Evolutionary conservation across 2,329 filamentous ascomycete genomes (phyloP).

Genomic region (Fusarium subglutinans): DNA sequence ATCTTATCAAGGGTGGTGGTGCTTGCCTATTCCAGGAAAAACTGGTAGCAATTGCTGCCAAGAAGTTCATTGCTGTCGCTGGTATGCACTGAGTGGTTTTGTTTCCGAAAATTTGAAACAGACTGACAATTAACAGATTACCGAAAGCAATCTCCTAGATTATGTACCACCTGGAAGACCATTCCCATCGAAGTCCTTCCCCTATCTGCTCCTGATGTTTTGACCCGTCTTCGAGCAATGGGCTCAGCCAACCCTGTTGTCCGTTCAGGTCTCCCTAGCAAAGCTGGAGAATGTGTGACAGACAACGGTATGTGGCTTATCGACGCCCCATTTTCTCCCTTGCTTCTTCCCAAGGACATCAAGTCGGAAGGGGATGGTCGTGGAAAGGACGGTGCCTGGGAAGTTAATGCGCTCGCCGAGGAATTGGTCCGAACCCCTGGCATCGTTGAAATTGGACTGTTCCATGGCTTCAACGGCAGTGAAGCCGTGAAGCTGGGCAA

Average conservation of each 20-base stretch:
- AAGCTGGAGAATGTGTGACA: conserved; percentile 78
- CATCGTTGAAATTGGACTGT: conserved; percentile 91
- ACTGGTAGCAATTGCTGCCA: conserved; percentile 84
- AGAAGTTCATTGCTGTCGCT: conserved; percentile 87
- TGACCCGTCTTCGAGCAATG: conserved; percentile 75
- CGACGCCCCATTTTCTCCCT: conserved; percentile 84
- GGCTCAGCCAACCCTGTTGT: conserved; percentile 78
- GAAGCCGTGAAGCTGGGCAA: conserved; percentile 65
- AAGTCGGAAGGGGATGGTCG: conserved; percentile 59
- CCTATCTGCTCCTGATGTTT: conserved; percentile 80
- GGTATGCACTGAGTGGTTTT: conserved; percentile 57
- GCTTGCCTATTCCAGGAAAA: conserved; percentile 99
- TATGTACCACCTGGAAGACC: conserved; percentile 80
- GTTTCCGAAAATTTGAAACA: neutral
- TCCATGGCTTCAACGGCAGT: conserved; percentile 81
- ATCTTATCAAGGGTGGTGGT: conserved; percentile 97
- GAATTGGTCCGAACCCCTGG: conserved; percentile 84
- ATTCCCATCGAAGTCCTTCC: conserved; percentile 96
- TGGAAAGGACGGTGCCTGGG: conserved; percentile 73
- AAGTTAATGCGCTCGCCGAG: conserved; percentile 77
- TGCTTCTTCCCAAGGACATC: conserved; percentile 70
- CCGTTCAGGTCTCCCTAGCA: conserved; percentile 76
- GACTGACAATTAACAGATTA: conserved; percentile 68
- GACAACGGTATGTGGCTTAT: conserved; percentile 78
- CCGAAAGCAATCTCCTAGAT: conserved; percentile 82